These are phyloP conservation scores for Nigrospora osmanthi DNA, from an alignment of 2,329 filamentous ascomycete species.

Conservation along the genomic window DNA sequence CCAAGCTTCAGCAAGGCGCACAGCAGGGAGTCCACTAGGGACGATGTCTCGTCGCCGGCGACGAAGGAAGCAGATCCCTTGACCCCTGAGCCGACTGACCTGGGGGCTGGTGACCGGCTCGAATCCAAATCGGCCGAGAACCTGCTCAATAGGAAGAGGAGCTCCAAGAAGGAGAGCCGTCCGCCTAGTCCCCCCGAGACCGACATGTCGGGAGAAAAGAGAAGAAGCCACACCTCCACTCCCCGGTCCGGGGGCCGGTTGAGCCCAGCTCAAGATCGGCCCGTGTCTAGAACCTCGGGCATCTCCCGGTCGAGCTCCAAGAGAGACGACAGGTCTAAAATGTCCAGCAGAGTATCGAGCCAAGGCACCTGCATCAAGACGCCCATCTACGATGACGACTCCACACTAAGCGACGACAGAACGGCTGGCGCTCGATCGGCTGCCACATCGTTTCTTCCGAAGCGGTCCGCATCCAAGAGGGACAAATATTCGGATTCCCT, in stretches of 20 bases:
- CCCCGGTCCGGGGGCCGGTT: constrained; percentile 28
- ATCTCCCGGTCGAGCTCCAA: constrained; percentile 35
- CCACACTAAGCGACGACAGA: constrained; percentile 23
- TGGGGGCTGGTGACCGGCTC: constrained; percentile 43
- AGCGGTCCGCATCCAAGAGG: constrained; percentile 22
- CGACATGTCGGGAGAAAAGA: constrained; percentile 42
- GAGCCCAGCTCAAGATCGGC: constrained; percentile 24
- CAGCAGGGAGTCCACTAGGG: constrained; percentile 71
- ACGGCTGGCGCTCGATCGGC: constrained; percentile 19
- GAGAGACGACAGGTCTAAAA: constrained; percentile 41
- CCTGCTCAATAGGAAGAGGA: constrained; percentile 21
- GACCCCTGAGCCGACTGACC: constrained; percentile 67
- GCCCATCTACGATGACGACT: constrained; percentile 17
- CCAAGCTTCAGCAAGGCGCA: constrained; percentile 58
- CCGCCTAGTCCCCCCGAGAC: constrained; percentile 60
- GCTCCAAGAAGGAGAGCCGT: constrained; percentile 31
- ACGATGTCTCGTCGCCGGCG: constrained; percentile 34
- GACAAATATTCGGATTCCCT: constrained; percentile 21
- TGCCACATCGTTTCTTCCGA: constrained; percentile 26
- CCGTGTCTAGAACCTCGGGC: constrained; percentile 36
- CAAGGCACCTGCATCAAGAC: constrained; percentile 45
- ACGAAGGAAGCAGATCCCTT: constrained; percentile 32
- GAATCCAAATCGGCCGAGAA: constrained; percentile 41
- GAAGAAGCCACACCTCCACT: constrained; percentile 22
- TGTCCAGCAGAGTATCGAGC: constrained; percentile 47